These are phyloP conservation scores for Phenoliferia sp. DNA, from an alignment of 1,284 basidiomycete genomes.

Conservation along the genomic window DNA sequence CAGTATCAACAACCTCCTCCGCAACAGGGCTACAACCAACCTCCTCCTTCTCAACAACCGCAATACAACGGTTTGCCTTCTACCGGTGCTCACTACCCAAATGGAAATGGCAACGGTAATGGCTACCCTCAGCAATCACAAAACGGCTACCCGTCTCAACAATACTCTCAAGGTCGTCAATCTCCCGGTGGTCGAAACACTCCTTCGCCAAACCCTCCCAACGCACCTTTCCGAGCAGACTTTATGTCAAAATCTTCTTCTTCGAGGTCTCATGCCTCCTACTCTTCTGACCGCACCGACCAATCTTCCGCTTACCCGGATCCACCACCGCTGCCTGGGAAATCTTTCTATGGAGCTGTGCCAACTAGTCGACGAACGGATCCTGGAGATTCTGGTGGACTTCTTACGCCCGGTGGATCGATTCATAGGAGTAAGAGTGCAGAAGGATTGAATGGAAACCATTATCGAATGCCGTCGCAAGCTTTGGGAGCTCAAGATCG, in stretches of 20 bases:
- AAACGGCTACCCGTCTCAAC: background rate
- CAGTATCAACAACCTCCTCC: too few species aligned
- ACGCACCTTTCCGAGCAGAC: background rate
- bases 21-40: background rate
- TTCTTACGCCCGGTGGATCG: conserved; percentile 16
- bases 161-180: too few species aligned
- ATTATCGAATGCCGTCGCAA: conserved; percentile 32
- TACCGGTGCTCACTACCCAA: too few species aligned
- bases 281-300: conserved; percentile 14
- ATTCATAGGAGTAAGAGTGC: conserved; percentile 33
- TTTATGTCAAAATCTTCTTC: background rate
- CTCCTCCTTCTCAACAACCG: background rate
- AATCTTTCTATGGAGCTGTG: background rate
- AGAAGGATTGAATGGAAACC: conserved; percentile 25
- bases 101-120: background rate
- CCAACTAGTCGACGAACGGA: background rate
- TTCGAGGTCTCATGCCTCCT: conserved; percentile 4
- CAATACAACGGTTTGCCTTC: too few species aligned
- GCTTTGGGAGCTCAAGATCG: conserved; percentile 27
- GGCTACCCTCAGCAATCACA: background rate
- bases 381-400: background rate
- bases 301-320: conserved; percentile 16
- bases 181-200: background rate
- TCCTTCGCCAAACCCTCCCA: background rate
- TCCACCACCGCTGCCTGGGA: conserved; percentile 19